Percentiles rank a stretch among this genome's conserved stretches.
phyloP scores from a whole-genome alignment of 2,329 filamentous ascomycete genomes.

The Ophiocordyceps robertsii region DNA sequence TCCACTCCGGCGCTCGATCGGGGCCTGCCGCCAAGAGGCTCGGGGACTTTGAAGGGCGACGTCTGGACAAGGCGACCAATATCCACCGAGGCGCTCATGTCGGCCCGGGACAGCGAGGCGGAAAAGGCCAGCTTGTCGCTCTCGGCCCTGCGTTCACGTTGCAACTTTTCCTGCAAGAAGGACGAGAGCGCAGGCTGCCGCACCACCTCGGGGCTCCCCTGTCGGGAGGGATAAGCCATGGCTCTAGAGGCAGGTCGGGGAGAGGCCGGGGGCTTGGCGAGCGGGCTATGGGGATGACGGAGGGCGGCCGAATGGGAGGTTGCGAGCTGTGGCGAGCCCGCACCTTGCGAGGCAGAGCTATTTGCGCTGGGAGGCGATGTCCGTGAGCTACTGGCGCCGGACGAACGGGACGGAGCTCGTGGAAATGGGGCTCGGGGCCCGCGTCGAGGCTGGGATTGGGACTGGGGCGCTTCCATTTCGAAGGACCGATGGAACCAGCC shows the following conservation, averaged over 20 bases:
- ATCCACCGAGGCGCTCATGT: conserved; percentile 25
- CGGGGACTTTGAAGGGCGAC: conserved; percentile 23
- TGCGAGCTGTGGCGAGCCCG: conserved; percentile 20
- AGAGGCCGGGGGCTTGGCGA: conserved; percentile 14
- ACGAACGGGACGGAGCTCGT: conserved; percentile 32
- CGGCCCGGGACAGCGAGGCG: conserved; percentile 19
- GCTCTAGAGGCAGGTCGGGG: conserved; percentile 25
- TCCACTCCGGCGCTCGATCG: conserved; percentile 28
- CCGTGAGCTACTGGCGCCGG: conserved; percentile 28
- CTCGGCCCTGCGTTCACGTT: conserved; percentile 35
- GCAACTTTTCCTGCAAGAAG: conserved; percentile 42
- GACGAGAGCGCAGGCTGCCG: conserved; percentile 30
- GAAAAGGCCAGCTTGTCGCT: conserved; percentile 24
- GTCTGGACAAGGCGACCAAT: conserved; percentile 19
- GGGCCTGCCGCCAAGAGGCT: conserved; percentile 23
- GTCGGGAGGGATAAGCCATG: conserved; percentile 27
- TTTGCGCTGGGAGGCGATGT: conserved; percentile 25
- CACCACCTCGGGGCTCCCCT: conserved; percentile 25
- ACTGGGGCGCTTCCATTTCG: conserved; percentile 17
- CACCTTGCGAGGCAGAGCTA: conserved; percentile 26
- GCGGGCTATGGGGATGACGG: conserved; percentile 20
- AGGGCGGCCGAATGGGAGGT: conserved; percentile 18
- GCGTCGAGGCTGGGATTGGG: conserved; percentile 10
- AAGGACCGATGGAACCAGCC: not conserved
- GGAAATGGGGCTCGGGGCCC: conserved; percentile 18